Percentiles rank a stretch among this genome's conserved stretches.
These are phyloP conservation scores for Tricholoma terreum DNA, from an alignment of 768 basidiomycete genomes.

Conservation along the genomic window DNA sequence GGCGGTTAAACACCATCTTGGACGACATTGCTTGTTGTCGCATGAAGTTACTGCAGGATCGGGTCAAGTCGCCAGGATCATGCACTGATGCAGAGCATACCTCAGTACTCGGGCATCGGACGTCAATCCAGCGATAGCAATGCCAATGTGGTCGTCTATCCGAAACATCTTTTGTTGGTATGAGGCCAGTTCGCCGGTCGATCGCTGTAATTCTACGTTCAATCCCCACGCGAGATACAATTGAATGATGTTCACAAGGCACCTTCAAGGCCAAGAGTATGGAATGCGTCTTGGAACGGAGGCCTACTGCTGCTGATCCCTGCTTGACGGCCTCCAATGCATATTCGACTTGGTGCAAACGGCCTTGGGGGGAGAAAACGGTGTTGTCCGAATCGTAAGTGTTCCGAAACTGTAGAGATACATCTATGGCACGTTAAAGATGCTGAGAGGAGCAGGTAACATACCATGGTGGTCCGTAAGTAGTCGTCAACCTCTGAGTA, in stretches of 20 bases:
- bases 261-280: constrained; percentile 93
- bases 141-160: constrained; percentile 99
- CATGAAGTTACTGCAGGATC: constrained; percentile 86
- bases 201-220: constrained; percentile 56
- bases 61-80: not conserved
- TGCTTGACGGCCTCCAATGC: constrained; percentile 99
- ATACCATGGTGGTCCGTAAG: constrained; percentile 33
- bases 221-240: not conserved
- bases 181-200: constrained; percentile 96
- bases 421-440: constrained; percentile 22
- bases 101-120: constrained; percentile 97
- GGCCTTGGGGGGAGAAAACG: constrained; percentile 94
- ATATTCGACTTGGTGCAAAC: constrained; percentile 97
- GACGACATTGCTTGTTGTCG: constrained; percentile 96
- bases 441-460: constrained; percentile 1
- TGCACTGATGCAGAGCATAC: constrained; percentile 38
- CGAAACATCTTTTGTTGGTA: constrained; percentile 99
- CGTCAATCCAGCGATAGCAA: constrained; percentile 98
- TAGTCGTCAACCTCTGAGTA: constrained; percentile 3
- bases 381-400: constrained; percentile 99
- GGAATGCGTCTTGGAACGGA: constrained; percentile 93
- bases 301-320: constrained; percentile 96
- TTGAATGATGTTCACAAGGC: constrained; percentile 13
- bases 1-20: constrained; percentile 93
- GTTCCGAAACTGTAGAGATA: constrained; percentile 72